Base-by-base conservation (phyloP, 495 filamentous ascomycete species). In the Aspergillus sclerotiicarbonarius region DNA sequence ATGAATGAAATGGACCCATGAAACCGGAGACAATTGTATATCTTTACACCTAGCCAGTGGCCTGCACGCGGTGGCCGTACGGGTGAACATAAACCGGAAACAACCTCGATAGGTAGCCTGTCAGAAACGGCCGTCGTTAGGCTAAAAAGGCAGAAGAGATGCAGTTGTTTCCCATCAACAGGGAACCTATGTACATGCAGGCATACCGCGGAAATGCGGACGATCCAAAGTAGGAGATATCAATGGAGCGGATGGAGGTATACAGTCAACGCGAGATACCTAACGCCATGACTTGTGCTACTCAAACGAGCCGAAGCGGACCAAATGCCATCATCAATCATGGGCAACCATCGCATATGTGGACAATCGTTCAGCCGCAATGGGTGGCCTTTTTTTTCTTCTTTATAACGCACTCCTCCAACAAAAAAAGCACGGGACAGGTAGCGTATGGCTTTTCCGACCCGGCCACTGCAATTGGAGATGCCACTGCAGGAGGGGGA, bases 121-220 rank as follows among this genome's bases (percentile, higher is more conserved):
- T 6, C 48, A 33, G 25, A 51, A 15, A n/a, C 32, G 29, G 25
- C 48, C 19, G 48, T 33, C n/a, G 32, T 15, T 31, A 35, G 35
- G 43, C 55, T 39, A 35, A 31, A 47, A 6, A 41, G n/a, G 1
- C 9, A 41, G 13, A 13, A n/a, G 13, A n/a, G 13, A 41, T n/a
- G 37, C 37, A 41, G 37, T n/a, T 41, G 37, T 2, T 41, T 41
- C n/a, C 25, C n/a, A 18, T 50, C 29, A 13, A 50, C 47, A 32
- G 15, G n/a, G 30, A 33, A 19, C 25, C 31, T 59, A 59, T 59
- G 51, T 59, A 59, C 51, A 59, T 51, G 57, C 41, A 39, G 19
- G 46, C 47, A 54, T 50, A 43, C 32, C 7, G 32, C 44, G 12
- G 57, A 39, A 21, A 15, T 21, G 25, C 12, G 35, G 13, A 47